These are phyloP conservation scores for Pulveroboletus ravenelii DNA, from an alignment of 768 basidiomycete genomes.

Conservation along the genomic window DNA sequence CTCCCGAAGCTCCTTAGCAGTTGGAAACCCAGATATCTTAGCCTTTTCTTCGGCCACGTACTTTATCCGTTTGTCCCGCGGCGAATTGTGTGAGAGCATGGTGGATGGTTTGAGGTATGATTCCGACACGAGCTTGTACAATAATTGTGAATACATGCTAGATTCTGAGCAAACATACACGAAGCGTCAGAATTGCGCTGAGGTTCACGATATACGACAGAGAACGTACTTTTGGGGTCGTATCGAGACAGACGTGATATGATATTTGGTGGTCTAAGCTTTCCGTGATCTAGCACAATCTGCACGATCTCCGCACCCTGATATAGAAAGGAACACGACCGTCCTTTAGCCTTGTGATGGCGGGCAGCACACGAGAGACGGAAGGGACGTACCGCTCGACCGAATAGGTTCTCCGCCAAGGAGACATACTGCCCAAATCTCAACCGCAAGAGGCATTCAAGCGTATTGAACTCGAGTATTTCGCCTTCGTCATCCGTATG, in stretches of 20 bases:
- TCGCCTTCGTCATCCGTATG: conserved; percentile 67
- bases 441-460: conserved; percentile 77
- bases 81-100: conserved; percentile 70
- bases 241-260: conserved; percentile 44
- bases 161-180: conserved; percentile 19
- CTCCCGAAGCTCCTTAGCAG: conserved; percentile 71
- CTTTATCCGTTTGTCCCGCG: conserved; percentile 72
- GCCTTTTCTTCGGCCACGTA: conserved; percentile 77
- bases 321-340: no score
- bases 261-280: conserved; percentile 73
- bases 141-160: conserved; percentile 49
- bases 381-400: conserved; percentile 58
- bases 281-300: conserved; percentile 78
- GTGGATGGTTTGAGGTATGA: conserved; percentile 81
- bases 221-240: conserved; percentile 53
- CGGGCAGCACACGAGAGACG: conserved; percentile 23
- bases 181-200: neutral
- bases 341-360: neutral
- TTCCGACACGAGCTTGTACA: conserved; percentile 66
- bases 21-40: conserved; percentile 71
- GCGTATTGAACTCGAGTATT: conserved; percentile 75
- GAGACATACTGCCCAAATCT: conserved; percentile 81
- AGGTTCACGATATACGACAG: conserved; percentile 16
- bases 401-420: conserved; percentile 67
- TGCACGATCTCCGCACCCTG: conserved; percentile 77